Evolutionary conservation across 2,329 filamentous ascomycete genomes (phyloP).

Genomic region (Neofusicoccum laricinum): DNA sequence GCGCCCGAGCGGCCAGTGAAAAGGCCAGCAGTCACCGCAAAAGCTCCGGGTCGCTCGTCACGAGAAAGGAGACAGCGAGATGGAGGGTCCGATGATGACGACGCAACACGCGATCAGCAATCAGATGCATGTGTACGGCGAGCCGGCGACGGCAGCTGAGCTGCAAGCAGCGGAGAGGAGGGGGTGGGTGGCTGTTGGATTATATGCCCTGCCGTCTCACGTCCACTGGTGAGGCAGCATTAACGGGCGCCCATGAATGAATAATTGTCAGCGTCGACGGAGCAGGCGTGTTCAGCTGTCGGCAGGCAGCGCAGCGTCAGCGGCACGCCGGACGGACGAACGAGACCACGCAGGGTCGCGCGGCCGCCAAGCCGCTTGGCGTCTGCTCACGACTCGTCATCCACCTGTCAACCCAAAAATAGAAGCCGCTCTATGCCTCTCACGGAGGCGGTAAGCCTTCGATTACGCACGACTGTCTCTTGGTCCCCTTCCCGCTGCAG

Average conservation of each 20-base stretch:
- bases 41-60: background rate
- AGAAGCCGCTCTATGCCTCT: background rate
- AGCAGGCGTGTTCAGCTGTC: background rate
- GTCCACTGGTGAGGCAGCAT: background rate
- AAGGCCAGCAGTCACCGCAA: background rate
- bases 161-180: background rate
- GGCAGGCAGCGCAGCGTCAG: too few relatives aligned
- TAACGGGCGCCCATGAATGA: background rate
- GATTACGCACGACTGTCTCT: conserved; percentile 4
- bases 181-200: too few relatives aligned
- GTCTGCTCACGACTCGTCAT: background rate
- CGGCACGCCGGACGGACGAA: too few relatives aligned
- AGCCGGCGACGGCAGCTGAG: background rate
- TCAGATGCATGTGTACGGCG: background rate
- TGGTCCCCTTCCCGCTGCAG: conserved; percentile 4
- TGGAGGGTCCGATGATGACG: background rate
- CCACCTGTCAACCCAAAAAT: background rate
- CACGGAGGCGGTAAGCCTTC: background rate
- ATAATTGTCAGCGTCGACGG: background rate
- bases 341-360: background rate
- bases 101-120: background rate
- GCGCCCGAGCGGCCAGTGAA: background rate
- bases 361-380: background rate
- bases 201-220: background rate
- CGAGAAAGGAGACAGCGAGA: background rate